These are phyloP conservation scores for Claviceps cyperi DNA, from an alignment of 2,329 filamentous ascomycete genomes.

Conservation along the genomic window DNA sequence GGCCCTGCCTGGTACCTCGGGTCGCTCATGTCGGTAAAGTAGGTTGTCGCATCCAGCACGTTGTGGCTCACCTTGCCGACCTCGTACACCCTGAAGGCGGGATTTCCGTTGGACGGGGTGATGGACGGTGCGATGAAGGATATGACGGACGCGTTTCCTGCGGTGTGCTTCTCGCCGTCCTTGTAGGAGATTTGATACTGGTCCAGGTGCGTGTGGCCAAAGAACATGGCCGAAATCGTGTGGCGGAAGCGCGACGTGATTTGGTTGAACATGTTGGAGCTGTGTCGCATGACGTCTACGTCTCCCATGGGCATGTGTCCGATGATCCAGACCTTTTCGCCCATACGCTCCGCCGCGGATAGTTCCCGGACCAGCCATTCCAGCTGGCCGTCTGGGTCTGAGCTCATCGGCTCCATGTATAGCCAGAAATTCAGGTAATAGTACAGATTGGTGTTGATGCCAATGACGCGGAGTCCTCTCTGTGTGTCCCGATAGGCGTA, in stretches of 20 bases:
- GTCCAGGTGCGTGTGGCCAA: slow-evolving; percentile 41
- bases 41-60: background rate
- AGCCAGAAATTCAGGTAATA: slow-evolving; percentile 41
- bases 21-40: background rate
- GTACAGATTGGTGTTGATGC: slow-evolving; percentile 42
- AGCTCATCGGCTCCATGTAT: slow-evolving; percentile 10
- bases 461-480: slow-evolving; percentile 34
- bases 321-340: slow-evolving; percentile 39
- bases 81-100: slow-evolving; percentile 42
- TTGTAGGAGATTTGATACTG: slow-evolving; percentile 40
- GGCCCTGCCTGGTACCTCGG: background rate
- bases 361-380: slow-evolving; percentile 15
- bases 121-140: slow-evolving; percentile 39
- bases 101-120: slow-evolving; percentile 38
- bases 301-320: slow-evolving; percentile 40
- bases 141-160: slow-evolving; percentile 29
- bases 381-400: slow-evolving; percentile 1
- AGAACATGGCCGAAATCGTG: slow-evolving; percentile 42
- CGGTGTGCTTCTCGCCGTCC: slow-evolving; percentile 26
- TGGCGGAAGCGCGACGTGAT: slow-evolving; percentile 36
- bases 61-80: slow-evolving; percentile 41
- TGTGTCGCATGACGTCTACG: slow-evolving; percentile 35
- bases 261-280: slow-evolving; percentile 35
- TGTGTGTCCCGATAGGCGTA: background rate
- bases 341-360: slow-evolving; percentile 32